Conservation (phyloP, 805 yeast genomes). For the Deakozyma indianensis region DNA sequence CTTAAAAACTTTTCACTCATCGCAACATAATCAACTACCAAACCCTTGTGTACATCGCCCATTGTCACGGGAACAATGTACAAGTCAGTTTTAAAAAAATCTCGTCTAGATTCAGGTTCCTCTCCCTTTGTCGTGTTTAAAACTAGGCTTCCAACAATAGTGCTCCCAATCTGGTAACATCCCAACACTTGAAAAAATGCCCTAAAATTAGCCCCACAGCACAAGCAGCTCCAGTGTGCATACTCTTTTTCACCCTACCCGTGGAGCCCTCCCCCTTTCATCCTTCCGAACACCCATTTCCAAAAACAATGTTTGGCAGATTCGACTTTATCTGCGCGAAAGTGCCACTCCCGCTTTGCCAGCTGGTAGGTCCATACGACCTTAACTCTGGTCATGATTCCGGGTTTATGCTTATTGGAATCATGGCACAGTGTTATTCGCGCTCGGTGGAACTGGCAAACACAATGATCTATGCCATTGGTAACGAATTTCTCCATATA, state of each 20-base stretch:
- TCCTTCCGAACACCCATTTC: not conserved
- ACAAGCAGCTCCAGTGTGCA: not conserved
- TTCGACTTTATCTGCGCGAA: conserved; percentile 47
- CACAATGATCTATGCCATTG: conserved; percentile 79
- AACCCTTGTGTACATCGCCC: no score
- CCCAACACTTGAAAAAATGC: not conserved
- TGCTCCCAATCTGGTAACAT: not conserved
- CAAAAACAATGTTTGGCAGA: conserved; percentile 35
- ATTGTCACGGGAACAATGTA: no score
- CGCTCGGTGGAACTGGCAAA: conserved; percentile 79
- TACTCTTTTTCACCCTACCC: not conserved
- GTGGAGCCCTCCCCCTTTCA: not conserved
- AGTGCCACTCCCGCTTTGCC: conserved; percentile 68
- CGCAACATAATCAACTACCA: no score
- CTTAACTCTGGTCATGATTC: conserved; percentile 12
- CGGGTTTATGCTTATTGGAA: conserved; percentile 31
- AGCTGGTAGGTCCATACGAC: conserved; percentile 46
- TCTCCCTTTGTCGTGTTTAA: no score
- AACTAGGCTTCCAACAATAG: no score
- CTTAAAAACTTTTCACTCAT: no score
- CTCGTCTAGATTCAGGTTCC: no score
- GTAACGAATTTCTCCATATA: conserved; percentile 75
- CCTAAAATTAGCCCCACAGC: not conserved
- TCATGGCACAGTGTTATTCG: conserved; percentile 69
- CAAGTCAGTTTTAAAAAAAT: no score